Evolutionary conservation across 108 stramenopile genomes (phyloP), one percentile per base, ranked within the genome.

Genomic region (Cyclotella choctawhatcheeana): DNA sequence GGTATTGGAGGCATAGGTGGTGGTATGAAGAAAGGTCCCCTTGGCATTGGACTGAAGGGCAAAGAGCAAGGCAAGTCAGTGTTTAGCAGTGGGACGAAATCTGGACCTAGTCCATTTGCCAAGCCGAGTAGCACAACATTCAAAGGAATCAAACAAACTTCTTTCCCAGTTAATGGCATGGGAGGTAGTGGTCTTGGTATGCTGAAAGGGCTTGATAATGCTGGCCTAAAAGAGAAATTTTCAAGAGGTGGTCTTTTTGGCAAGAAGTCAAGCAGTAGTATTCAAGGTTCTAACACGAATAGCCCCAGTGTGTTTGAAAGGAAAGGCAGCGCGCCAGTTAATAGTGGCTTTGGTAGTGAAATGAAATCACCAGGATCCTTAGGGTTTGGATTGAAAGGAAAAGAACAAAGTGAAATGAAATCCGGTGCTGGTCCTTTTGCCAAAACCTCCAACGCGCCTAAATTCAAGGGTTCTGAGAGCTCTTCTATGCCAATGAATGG

Each of bases 121-220:
- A 40, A 40, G 37, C 8, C 37, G 6, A 12, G 37, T 12, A 40
- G 8, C 12, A 40, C 37, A 8, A 8, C 37, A 40, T 40, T 40
- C 37, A 40, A 40, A 8, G 37, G 8, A n/a, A n/a, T n/a, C n/a
- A n/a, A n/a, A n/a, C n/a, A n/a, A n/a, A n/a, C n/a, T n/a, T n/a
- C n/a, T n/a, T n/a, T n/a, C n/a, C n/a, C n/a, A n/a, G n/a, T n/a
- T n/a, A n/a, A n/a, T n/a, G n/a, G n/a, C n/a, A n/a, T n/a, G n/a
- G n/a, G n/a, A n/a, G n/a, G n/a, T n/a, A n/a, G n/a, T 40, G 37
- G 37, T 40, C 37, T 12, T 48, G 47, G 47, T 48, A n/a, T 48
- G 47, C 12, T n/a, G 47, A 48, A 48, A n/a, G 18, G 37, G 8
- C 8, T 40, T 12, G 37, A 48, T n/a, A n/a, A 10, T n/a, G 47